Evolutionary conservation across 2,329 filamentous ascomycete genomes (phyloP), one percentile per base, ranked within the genome.

Genomic region (Erysiphe pulchra): DNA sequence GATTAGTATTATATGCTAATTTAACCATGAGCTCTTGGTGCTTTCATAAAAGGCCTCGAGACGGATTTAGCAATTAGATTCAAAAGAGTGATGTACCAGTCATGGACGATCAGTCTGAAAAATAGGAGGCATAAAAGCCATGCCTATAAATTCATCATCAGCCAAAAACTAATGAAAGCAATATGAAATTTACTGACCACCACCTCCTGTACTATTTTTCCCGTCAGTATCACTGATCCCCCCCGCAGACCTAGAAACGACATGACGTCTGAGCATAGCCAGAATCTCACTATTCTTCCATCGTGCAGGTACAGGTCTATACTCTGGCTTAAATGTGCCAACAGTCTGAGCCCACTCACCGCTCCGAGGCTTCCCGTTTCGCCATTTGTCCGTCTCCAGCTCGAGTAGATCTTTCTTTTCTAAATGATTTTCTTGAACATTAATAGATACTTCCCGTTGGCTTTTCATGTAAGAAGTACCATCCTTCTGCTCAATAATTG

Each of bases 301-400:
- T 50, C 87, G 70, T 54, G 65, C 63, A 12, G 90, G 90, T 47
- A 95, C 86, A 36, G 87, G 87, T 46, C 87, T 69, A 63, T 94
- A 94, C 33, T 86, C 84, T 30, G 87, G 84, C 68, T 82, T 87
- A 63, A 93, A 94, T 18, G 83, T 86, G 31, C 90, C 90, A 5
- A 94, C 70, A 0, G 90, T 98, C 69, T 95, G 87, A 50, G 84
- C 83, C 90, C 90, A 98, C 65, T 98, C 90, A 50, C 86, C 85
- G 60, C 68, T 61, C 51, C 55, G 56, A 47, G 49, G 55, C 42
- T 43, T 61, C 54, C 44, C 62, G 56, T 49, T 62, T 55, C 46
- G 60, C 52, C 53, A 55, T 32, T 50, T 55, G 50, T 56, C 55
- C 20, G 46, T 55, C 46, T 46, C 53, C 44, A 32, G 49, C 48